phyloP scores from a whole-genome alignment of 805 yeast genomes.

The Yamadazyma takamatsuzukensis region DNA sequence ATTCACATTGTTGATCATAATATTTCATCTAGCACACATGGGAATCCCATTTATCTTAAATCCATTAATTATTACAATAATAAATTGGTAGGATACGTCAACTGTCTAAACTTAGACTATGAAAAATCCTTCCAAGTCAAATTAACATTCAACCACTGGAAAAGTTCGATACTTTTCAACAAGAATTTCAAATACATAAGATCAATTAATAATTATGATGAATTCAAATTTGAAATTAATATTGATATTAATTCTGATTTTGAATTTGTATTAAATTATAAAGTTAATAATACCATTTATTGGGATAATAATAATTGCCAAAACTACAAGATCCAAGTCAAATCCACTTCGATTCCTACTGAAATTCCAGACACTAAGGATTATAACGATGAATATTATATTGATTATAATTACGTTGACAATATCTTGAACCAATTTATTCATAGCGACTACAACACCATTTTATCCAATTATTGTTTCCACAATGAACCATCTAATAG shows the following conservation, averaged over 20 bases:
- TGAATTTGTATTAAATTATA: slow-evolving; percentile 23
- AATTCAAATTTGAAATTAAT: slow-evolving; percentile 50
- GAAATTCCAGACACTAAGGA: neutral
- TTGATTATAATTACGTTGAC: slow-evolving; percentile 8
- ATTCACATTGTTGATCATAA: slow-evolving; percentile 6
- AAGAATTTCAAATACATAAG: slow-evolving; percentile 12
- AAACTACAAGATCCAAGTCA: slow-evolving; percentile 22
- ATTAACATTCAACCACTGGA: slow-evolving; percentile 49
- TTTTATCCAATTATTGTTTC: slow-evolving; percentile 10
- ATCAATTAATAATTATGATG: slow-evolving; percentile 30
- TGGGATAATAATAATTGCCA: slow-evolving; percentile 38
- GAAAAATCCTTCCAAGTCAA: slow-evolving; percentile 39
- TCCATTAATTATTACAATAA: slow-evolving; percentile 17
- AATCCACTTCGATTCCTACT: neutral
- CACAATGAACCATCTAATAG: slow-evolving; percentile 10
- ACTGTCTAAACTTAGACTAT: slow-evolving; percentile 26
- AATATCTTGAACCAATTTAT: slow-evolving; percentile 4
- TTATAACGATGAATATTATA: neutral
- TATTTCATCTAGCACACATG: slow-evolving; percentile 8
- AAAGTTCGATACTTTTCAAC: slow-evolving; percentile 26
- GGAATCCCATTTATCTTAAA: slow-evolving; percentile 28
- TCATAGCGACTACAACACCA: slow-evolving; percentile 7
- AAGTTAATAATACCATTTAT: slow-evolving; percentile 21
- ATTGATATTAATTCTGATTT: slow-evolving; percentile 5
- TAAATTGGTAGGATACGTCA: slow-evolving; percentile 9